These are phyloP conservation scores for Alternaria postmessia DNA, from an alignment of 2,329 filamentous ascomycete genomes.

Conservation along the genomic window DNA sequence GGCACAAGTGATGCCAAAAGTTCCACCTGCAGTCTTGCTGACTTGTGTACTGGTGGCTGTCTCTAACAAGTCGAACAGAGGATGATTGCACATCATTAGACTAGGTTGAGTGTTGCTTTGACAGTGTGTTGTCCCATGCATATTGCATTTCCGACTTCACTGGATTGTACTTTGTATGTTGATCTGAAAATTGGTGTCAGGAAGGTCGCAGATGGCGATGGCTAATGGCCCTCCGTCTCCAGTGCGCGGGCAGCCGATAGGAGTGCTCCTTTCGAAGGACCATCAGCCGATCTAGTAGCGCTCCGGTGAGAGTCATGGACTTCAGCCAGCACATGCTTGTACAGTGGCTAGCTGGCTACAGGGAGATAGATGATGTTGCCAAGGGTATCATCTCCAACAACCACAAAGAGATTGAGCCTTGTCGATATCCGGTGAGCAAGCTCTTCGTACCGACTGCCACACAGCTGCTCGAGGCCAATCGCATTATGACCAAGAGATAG, in stretches of 20 bases:
- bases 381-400: background rate
- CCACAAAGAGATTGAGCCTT: background rate
- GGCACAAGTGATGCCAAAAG: background rate
- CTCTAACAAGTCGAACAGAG: background rate
- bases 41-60: background rate
- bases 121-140: background rate
- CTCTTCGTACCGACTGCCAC: background rate
- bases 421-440: slow-evolving; percentile 1
- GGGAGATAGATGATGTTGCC: background rate
- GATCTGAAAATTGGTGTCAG: background rate
- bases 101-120: background rate
- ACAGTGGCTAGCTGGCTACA: background rate
- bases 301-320: background rate
- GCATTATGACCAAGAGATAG: background rate
- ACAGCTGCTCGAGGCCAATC: background rate
- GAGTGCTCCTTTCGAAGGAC: background rate
- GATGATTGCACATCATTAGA: background rate
- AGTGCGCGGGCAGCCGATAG: background rate
- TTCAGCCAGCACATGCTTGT: background rate
- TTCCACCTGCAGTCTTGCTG: background rate
- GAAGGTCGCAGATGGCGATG: background rate
- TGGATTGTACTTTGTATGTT: background rate
- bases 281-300: background rate
- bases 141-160: background rate
- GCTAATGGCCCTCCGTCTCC: background rate